Conservation (phyloP, 1,139 yeast genomes). For the Debaryomyces fabryi region DNA sequence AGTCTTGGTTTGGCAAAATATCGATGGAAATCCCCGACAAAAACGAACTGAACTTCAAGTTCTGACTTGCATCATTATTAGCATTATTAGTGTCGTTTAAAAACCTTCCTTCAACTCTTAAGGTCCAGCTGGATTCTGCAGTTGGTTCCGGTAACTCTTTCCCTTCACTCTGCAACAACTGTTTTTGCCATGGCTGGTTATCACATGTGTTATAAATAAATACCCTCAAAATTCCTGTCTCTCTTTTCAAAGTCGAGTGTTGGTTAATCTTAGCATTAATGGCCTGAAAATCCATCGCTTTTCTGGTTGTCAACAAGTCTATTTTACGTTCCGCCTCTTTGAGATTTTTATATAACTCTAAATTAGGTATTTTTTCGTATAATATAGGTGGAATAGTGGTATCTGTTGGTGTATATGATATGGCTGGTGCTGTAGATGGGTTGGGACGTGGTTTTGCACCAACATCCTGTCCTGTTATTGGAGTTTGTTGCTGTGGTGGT, state of each 20-base stretch:
- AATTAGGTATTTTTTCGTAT: constrained; percentile 70
- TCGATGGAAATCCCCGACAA: constrained; percentile 86
- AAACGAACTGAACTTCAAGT: constrained; percentile 69
- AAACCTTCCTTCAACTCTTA: constrained; percentile 84
- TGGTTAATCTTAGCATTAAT: constrained; percentile 52
- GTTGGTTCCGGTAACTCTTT: constrained; percentile 23
- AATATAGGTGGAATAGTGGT: constrained; percentile 63
- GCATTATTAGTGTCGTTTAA: constrained; percentile 42
- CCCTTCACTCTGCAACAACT: constrained; percentile 32
- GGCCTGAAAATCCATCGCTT: constrained; percentile 84
- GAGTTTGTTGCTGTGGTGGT: constrained; percentile 16
- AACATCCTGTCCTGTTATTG: constrained; percentile 6
- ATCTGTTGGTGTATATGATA: constrained; percentile 70
- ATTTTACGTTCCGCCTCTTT: constrained; percentile 77
- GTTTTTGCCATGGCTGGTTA: constrained; percentile 91
- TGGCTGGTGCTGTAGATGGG: constrained; percentile 42
- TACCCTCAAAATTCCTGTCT: constrained; percentile 66
- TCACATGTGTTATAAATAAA: constrained; percentile 81
- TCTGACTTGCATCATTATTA: constrained; percentile 29
- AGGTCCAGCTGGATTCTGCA: constrained; percentile 71
- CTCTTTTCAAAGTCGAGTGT: constrained; percentile 46
- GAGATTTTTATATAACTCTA: constrained; percentile 67
- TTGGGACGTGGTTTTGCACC: constrained; percentile 31
- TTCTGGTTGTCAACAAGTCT: constrained; percentile 80
- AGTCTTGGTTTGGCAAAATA: constrained; percentile 49